Evolutionary conservation across 306 rosid genomes (phyloP).

Genomic region (Malus orientalis): DNA sequence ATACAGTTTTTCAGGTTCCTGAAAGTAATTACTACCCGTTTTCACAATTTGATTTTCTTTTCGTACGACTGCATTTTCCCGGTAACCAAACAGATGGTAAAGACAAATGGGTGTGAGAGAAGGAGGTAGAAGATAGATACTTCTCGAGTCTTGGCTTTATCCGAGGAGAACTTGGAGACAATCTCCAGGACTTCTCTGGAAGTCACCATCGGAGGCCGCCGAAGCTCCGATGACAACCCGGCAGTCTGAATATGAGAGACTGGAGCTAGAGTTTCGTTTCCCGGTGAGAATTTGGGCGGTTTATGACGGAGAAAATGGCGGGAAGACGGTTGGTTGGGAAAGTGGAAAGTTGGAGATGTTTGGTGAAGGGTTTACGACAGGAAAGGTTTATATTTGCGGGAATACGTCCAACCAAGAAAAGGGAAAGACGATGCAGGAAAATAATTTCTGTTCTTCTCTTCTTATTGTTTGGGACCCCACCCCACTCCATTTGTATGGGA

Average conservation of each 20-base stretch:
- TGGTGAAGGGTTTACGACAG: neutral
- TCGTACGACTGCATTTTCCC: neutral
- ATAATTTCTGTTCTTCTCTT: too few relatives aligned
- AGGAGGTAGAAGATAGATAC: slow-evolving; percentile 26
- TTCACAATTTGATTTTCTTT: neutral
- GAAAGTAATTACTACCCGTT: neutral
- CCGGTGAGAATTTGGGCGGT: neutral
- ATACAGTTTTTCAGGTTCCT: neutral
- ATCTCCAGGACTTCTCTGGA: slow-evolving; percentile 80
- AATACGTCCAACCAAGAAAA: neutral
- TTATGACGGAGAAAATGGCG: neutral
- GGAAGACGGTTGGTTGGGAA: neutral
- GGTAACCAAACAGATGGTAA: neutral
- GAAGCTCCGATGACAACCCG: slow-evolving; percentile 1
- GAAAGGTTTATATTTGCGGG: neutral
- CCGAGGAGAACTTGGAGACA: slow-evolving; percentile 67
- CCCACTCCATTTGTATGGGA: neutral
- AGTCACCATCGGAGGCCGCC: slow-evolving; percentile 35
- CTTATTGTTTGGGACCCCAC: neutral
- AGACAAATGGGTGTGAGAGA: slow-evolving; percentile 4
- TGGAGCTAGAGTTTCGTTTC: neutral
- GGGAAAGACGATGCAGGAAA: neutral
- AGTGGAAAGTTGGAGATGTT: neutral
- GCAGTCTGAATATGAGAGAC: neutral
- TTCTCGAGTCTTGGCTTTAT: slow-evolving; percentile 76